A percentile compares a stretch with the other conserved stretches of the same genome.
phyloP scores from a whole-genome alignment of 176 grass and related monocot genomes.

The Alopecurus myosuroides region DNA sequence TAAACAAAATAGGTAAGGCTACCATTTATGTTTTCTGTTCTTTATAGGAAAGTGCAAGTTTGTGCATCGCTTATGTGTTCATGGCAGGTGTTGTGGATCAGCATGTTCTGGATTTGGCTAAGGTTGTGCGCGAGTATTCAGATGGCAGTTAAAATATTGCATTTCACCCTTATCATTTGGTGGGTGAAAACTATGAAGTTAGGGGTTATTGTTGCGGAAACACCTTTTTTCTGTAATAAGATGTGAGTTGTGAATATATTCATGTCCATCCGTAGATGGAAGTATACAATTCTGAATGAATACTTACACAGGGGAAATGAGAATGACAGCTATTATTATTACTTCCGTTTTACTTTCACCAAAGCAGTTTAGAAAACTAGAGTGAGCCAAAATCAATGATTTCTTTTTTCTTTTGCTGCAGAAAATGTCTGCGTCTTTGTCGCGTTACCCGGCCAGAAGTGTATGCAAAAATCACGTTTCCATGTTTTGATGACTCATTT shows the following conservation, averaged over 20 bases:
- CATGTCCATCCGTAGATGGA: neutral
- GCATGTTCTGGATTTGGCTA: conserved; percentile 71
- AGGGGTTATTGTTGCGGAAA: neutral
- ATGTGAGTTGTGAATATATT: neutral
- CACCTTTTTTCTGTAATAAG: conserved; percentile 4
- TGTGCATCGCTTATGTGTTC: neutral
- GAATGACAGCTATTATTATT: neutral
- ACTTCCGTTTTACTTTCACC: neutral
- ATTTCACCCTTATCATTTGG: neutral
- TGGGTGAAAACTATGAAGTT: neutral
- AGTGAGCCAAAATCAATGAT: neutral
- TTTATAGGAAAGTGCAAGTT: neutral
- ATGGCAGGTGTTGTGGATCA: conserved; percentile 63
- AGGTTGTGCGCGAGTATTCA: conserved; percentile 44
- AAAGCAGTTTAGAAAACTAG: neutral
- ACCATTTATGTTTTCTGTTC: neutral
- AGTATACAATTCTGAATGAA: neutral
- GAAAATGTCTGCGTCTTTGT: neutral
- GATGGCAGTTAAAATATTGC: neutral
- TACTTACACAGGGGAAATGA: neutral
- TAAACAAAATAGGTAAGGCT: conserved; percentile 67
- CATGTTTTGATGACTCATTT: neutral
- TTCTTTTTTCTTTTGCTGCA: too few relatives aligned
- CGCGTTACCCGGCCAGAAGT: too few relatives aligned
- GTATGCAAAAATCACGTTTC: too few relatives aligned